These are phyloP conservation scores for Hymenoscyphus fraxineus DNA, from an alignment of 2,329 filamentous ascomycete species.

Conservation along the genomic window DNA sequence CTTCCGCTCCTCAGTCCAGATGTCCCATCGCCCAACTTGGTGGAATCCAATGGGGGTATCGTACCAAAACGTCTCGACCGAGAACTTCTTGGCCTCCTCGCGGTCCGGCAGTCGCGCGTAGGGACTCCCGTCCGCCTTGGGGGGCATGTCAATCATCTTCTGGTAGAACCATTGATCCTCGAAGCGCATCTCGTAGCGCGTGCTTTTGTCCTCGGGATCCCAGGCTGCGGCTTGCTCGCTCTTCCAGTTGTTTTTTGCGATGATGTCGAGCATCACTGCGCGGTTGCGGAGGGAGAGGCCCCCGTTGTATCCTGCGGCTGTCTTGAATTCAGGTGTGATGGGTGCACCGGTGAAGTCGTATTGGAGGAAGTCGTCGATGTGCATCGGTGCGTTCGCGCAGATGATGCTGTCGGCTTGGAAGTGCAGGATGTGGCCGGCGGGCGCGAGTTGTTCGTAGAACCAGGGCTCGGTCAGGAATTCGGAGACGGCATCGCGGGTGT, in stretches of 20 bases:
- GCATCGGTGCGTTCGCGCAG: conserved; percentile 27
- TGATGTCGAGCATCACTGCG: conserved; percentile 31
- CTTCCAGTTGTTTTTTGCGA: conserved; percentile 19
- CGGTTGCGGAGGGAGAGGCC: conserved; percentile 36
- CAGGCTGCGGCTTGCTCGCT: conserved; percentile 12
- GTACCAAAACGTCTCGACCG: conserved; percentile 17
- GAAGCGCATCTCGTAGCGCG: conserved; percentile 20
- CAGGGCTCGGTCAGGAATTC: conserved; percentile 29
- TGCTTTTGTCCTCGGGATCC: not conserved
- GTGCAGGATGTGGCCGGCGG: conserved; percentile 31
- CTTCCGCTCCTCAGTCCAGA: conserved; percentile 4
- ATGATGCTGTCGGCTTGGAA: conserved; percentile 35
- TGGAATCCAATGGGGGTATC: conserved; percentile 15
- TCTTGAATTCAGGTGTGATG: conserved; percentile 15
- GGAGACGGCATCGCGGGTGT: conserved; percentile 32
- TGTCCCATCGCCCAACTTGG: conserved; percentile 6
- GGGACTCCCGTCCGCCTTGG: not conserved
- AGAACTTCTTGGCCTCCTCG: conserved; percentile 16
- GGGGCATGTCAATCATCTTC: conserved; percentile 8
- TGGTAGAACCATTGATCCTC: conserved; percentile 21
- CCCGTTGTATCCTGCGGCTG: conserved; percentile 32
- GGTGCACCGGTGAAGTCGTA: conserved; percentile 36
- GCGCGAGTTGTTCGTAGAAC: conserved; percentile 34
- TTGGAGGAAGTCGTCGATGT: conserved; percentile 31
- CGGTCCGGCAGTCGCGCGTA: conserved; percentile 12